Percentiles rank a stretch among this genome's conserved stretches.
These are phyloP conservation scores for Pholiota microspora DNA, from an alignment of 768 basidiomycete genomes.

Conservation along the genomic window DNA sequence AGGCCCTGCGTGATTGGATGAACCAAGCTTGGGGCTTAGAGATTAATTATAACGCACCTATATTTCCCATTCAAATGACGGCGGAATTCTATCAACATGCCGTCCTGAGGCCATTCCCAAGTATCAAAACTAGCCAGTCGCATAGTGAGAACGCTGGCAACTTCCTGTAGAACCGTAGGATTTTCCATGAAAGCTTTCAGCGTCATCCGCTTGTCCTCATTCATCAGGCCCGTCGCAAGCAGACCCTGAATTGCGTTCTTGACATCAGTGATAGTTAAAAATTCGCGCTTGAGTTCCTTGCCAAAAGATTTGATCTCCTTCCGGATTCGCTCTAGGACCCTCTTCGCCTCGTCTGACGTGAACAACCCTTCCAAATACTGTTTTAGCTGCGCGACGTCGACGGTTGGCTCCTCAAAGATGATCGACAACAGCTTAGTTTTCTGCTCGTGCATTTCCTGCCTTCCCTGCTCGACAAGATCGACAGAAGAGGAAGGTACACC, in stretches of 20 bases:
- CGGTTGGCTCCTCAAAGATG: constrained; percentile 34
- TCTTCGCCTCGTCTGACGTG: constrained; percentile 26
- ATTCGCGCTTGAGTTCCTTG: constrained; percentile 21
- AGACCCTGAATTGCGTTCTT: constrained; percentile 31
- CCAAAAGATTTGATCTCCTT: constrained; percentile 28
- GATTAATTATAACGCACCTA: no score
- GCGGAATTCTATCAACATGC: constrained; percentile 41
- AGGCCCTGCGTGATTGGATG: constrained; percentile 28
- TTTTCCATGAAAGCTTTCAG: constrained; percentile 42
- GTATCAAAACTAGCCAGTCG: constrained; percentile 36
- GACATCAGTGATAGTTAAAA: constrained; percentile 26
- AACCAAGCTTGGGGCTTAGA: no score
- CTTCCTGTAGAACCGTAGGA: constrained; percentile 33
- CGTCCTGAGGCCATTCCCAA: constrained; percentile 45
- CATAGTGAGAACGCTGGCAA: constrained; percentile 46
- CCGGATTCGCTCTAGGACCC: constrained; percentile 28
- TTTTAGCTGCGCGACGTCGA: constrained; percentile 31
- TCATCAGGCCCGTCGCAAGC: constrained; percentile 35
- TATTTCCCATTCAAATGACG: constrained; percentile 49
- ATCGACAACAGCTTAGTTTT: constrained; percentile 36
- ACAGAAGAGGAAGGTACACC: constrained; percentile 7
- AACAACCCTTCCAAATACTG: constrained; percentile 39
- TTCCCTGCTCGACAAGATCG: constrained; percentile 31
- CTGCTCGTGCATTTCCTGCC: constrained; percentile 42
- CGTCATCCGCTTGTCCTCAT: constrained; percentile 37